A percentile compares a stretch with the other conserved stretches of the same genome.
Evolutionary conservation across 768 basidiomycete genomes (phyloP).

Genomic region (Serendipita vermifera): DNA sequence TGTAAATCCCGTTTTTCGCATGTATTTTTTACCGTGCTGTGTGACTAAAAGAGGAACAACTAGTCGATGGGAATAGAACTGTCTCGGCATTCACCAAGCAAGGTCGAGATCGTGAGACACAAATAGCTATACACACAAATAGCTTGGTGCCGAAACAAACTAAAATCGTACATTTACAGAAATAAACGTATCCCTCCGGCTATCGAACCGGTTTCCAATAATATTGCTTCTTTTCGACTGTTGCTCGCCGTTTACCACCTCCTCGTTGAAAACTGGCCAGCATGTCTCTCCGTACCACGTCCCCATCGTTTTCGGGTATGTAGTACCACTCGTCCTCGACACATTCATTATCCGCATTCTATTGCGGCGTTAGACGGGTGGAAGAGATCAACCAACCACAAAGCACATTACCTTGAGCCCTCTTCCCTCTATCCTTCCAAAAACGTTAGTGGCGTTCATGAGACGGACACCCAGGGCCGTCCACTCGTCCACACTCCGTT

Average conservation of each 20-base stretch:
- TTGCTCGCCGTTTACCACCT: constrained; percentile 2
- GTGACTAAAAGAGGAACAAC: too few species aligned
- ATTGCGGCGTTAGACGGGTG: not conserved
- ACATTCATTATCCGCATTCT: constrained; percentile 1
- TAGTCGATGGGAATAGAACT: too few species aligned
- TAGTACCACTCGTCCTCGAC: constrained; percentile 8
- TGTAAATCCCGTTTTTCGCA: too few species aligned
- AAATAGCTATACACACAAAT: too few species aligned
- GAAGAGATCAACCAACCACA: too few species aligned
- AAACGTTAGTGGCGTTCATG: not conserved
- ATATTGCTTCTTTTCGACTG: constrained; percentile 1
- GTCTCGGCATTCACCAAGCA: too few species aligned
- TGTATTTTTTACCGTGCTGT: too few species aligned
- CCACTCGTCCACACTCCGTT: not conserved
- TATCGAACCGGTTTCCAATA: not conserved
- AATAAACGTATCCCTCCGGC: too few species aligned
- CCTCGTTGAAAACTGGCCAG: not conserved
- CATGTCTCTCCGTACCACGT: not conserved
- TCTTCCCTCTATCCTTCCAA: not conserved
- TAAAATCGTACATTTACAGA: too few species aligned
- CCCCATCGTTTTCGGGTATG: not conserved
- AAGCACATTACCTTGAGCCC: constrained; percentile 6
- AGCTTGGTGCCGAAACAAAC: too few species aligned
- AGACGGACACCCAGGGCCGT: not conserved
- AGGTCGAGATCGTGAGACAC: too few species aligned